Conservation (phyloP, 2,329 filamentous ascomycete species). For the Neophaeococcomyces mojaviensis region DNA sequence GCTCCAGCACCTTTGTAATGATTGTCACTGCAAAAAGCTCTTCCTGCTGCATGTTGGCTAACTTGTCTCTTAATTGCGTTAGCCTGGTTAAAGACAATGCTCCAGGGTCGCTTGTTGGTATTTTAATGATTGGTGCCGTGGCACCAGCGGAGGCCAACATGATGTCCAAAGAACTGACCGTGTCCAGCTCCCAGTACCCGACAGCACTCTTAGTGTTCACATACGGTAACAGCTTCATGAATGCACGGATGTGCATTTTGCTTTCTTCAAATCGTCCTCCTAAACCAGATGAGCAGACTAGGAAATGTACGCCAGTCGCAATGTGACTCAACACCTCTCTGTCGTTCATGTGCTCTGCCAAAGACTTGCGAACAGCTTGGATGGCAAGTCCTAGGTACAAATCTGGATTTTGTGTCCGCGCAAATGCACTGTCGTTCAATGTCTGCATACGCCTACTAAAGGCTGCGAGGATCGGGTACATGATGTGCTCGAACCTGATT, state of each 20-base stretch:
- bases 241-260: not conserved
- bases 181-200: not conserved
- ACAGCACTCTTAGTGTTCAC: not conserved
- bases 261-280: not conserved
- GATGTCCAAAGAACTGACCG: not conserved
- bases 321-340: not conserved
- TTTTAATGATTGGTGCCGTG: not conserved
- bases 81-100: slow-evolving; percentile 5
- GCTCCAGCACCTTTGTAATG: not conserved
- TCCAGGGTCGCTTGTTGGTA: slow-evolving; percentile 7
- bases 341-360: slow-evolving; percentile 1
- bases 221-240: not conserved
- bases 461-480: not conserved
- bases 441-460: not conserved
- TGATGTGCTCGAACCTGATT: not conserved
- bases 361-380: not conserved
- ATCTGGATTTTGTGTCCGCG: not conserved
- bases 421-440: not conserved
- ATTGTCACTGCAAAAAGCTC: not conserved
- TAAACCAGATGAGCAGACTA: not conserved
- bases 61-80: slow-evolving; percentile 7
- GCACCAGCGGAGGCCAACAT: not conserved
- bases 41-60: not conserved
- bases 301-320: not conserved
- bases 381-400: not conserved